A percentile compares a stretch with the other conserved stretches of the same genome.
These are phyloP conservation scores for Cucumis cinereus DNA, from an alignment of 306 rosid species.

Conservation along the genomic window DNA sequence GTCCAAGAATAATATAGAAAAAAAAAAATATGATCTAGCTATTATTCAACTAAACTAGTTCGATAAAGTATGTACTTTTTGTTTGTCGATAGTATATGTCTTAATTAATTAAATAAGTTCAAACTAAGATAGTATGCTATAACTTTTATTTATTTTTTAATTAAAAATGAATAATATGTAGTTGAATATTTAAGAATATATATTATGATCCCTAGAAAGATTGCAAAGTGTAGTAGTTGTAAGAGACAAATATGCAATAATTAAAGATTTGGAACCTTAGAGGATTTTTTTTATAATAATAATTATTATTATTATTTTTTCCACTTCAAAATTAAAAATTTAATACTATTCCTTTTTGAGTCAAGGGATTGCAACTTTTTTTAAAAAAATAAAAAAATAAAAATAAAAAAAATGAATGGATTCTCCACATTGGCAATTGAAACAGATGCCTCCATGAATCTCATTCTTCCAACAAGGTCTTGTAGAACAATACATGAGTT, in stretches of 20 bases:
- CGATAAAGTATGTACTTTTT: too few relatives aligned
- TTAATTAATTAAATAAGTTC: too few relatives aligned
- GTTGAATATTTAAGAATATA: neutral
- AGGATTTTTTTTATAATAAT: neutral
- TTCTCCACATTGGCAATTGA: constrained; percentile 4
- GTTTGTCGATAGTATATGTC: too few relatives aligned
- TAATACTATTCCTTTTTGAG: constrained; percentile 1
- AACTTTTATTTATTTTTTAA: neutral
- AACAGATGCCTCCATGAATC: constrained; percentile 8
- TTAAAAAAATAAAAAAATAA: too few relatives aligned
- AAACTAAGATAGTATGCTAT: neutral
- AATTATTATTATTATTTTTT: neutral
- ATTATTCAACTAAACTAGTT: too few relatives aligned
- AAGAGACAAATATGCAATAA: constrained; percentile 3
- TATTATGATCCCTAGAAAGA: neutral
- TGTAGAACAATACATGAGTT: neutral
- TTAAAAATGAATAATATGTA: neutral
- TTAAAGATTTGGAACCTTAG: neutral
- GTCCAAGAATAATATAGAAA: too few relatives aligned
- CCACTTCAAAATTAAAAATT: neutral
- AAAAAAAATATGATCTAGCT: too few relatives aligned
- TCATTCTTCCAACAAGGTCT: constrained; percentile 3
- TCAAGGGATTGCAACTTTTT: neutral
- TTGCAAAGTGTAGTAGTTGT: neutral
- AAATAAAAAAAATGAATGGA: neutral